A percentile compares a stretch with the other conserved stretches of the same genome.
Conservation (phyloP, 2,329 filamentous ascomycete species). For the Arthrobotrys conoides region DNA sequence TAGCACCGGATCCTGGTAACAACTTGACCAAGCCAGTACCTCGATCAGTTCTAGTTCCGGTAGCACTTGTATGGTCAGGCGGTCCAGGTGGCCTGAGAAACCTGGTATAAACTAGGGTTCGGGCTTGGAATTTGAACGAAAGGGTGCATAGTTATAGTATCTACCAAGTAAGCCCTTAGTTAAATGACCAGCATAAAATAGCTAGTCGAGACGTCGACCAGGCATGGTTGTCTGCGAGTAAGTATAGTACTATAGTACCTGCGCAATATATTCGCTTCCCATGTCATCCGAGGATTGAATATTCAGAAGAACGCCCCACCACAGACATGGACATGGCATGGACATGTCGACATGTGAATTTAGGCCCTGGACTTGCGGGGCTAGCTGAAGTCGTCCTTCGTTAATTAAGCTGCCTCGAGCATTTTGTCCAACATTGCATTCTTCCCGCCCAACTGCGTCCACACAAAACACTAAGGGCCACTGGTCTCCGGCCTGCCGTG, state of each 20-base stretch:
- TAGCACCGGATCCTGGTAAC: conserved; percentile 9
- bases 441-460: conserved; percentile 2
- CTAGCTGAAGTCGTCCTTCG: background rate
- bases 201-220: conserved; percentile 16
- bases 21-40: background rate
- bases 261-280: conserved; percentile 15
- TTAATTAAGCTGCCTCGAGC: conserved; percentile 10
- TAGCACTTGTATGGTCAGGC: conserved; percentile 10
- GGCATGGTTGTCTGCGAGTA: background rate
- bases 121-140: background rate
- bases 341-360: conserved; percentile 29
- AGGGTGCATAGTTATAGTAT: too few species aligned
- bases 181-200: background rate
- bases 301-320: background rate
- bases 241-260: background rate
- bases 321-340: background rate
- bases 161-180: too few species aligned
- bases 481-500: conserved; percentile 42
- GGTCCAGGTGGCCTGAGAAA: conserved; percentile 33
- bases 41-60: background rate
- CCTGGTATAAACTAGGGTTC: conserved; percentile 15
- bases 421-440: background rate
- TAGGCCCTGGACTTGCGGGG: conserved; percentile 26
- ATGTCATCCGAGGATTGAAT: conserved; percentile 3
- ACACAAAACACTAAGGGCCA: background rate